Evolutionary conservation across 2,329 filamentous ascomycete genomes (phyloP).

Genomic region (Penicillium brasilianum): DNA sequence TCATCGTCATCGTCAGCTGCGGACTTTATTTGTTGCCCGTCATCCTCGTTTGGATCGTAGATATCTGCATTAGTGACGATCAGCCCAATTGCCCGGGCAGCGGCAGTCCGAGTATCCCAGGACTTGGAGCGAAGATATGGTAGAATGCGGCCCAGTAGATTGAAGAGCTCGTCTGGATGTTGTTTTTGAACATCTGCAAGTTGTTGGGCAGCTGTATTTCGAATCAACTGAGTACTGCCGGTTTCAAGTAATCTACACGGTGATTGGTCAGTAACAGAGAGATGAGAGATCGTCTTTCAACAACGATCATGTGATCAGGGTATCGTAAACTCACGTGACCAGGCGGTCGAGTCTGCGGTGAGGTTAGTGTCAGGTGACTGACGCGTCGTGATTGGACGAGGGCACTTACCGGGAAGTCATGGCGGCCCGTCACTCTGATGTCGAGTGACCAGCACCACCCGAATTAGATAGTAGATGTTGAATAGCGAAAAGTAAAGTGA

Average conservation of each 20-base stretch:
- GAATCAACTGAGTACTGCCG: conserved; percentile 92
- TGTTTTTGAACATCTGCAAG: conserved; percentile 97
- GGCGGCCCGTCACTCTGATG: conserved; percentile 37
- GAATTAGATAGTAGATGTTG: conserved; percentile 12
- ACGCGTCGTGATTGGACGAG: conserved; percentile 33
- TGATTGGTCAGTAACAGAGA: conserved; percentile 33
- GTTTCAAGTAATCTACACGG: conserved; percentile 83
- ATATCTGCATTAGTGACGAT: conserved; percentile 86
- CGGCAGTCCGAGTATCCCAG: conserved; percentile 94
- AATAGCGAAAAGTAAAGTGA: conserved; percentile 18
- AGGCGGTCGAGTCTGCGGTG: conserved; percentile 74
- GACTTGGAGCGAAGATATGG: conserved; percentile 93
- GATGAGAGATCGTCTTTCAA: background rate
- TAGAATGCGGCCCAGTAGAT: conserved; percentile 89
- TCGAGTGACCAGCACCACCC: conserved; percentile 29
- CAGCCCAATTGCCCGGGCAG: conserved; percentile 90
- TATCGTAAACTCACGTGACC: conserved; percentile 72
- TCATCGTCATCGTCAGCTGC: conserved; percentile 57
- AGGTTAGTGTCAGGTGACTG: conserved; percentile 40
- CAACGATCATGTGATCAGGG: conserved; percentile 1
- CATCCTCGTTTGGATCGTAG: conserved; percentile 85
- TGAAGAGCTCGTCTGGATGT: conserved; percentile 96
- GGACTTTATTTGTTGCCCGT: conserved; percentile 57
- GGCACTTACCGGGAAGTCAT: conserved; percentile 51
- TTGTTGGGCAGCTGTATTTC: conserved; percentile 95